Evolutionary conservation across 1,284 basidiomycete genomes (phyloP), one percentile per base, ranked within the genome.

Genomic region (Thecaphora thlaspeos): DNA sequence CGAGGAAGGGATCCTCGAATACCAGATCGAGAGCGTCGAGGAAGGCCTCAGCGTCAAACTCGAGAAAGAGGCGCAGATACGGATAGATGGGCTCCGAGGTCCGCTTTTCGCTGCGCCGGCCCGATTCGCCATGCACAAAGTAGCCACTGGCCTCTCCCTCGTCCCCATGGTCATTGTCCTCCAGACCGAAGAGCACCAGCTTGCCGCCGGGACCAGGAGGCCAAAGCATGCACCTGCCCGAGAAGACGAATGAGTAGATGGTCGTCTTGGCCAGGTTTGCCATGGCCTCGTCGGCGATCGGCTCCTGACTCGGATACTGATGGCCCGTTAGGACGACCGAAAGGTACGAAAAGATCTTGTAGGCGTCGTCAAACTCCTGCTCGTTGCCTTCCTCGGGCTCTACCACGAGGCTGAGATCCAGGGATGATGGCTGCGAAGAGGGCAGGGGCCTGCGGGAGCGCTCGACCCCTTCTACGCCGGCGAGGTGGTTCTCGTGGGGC

Each of bases 331-430:
- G 82, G 36, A 87, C 82, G 57, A 88, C 85, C 19, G 88, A 87
- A n/a, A 98, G 82, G 78, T 95, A 98, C 0, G 90, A 87, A 72
- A 89, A 97, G 45, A 96, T 83, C 79, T 92, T 94, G 82, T 95
- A 93, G 1, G 90, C 90, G 68, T 90, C 87, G 1, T 82, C 79
- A 17, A 54, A 23, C 26, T 67, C 60, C 7, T 55, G 58, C 26
- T 68, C 68, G 32, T 55, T 53, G 17, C n/a, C 40, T 24, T 49
- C 55, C 51, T 63, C 58, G 4, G 38, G 2, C 8, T 38, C 32
- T 11, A 10, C 21, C 22, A 5, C 10, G 41, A 17, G 8, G 10
- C n/a, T 15, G 23, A 43, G 22, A 17, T 43, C 23, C 10, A 24
- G 8, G 11, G 32, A 34, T 3, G 32, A 34, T 3, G 15, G 32